Evolutionary conservation across 2,329 filamentous ascomycete species (phyloP).

Genomic region (Trichoderma sp.): DNA sequence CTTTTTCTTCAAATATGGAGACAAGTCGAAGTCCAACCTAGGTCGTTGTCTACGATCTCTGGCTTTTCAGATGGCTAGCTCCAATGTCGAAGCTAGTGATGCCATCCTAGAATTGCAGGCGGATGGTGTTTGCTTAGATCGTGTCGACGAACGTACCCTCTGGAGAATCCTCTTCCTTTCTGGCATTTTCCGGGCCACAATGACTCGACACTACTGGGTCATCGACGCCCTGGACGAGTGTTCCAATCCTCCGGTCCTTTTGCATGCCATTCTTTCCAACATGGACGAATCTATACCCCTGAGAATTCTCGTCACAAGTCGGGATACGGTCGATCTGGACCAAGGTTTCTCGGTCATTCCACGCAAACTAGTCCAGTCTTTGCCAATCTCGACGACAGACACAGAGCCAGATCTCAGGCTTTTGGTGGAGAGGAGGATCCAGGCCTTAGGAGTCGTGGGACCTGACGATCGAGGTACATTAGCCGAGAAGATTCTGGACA

Average conservation of each 20-base stretch:
- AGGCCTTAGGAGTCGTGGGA: neutral
- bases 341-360: neutral
- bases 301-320: constrained; percentile 27
- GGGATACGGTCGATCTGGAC: constrained; percentile 16
- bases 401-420: too few species aligned
- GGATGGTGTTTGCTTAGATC: neutral
- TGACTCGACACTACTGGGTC: constrained; percentile 29
- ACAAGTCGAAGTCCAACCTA: neutral
- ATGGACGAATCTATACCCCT: constrained; percentile 20
- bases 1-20: neutral
- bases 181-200: neutral
- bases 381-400: too few species aligned
- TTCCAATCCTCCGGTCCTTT: constrained; percentile 21
- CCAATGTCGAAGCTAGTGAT: neutral
- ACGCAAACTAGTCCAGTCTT: neutral
- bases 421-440: too few species aligned
- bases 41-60: neutral
- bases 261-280: constrained; percentile 25
- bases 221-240: constrained; percentile 38
- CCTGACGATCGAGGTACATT: constrained; percentile 25
- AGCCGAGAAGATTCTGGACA: constrained; percentile 32
- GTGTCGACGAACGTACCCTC: neutral
- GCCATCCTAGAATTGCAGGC: neutral
- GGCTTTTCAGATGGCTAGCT: neutral
- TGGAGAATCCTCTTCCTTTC: neutral